Evolutionary conservation across 2,329 filamentous ascomycete species (phyloP), one percentile per base, ranked within the genome.

Genomic region (Rhynchosporium agropyri): DNA sequence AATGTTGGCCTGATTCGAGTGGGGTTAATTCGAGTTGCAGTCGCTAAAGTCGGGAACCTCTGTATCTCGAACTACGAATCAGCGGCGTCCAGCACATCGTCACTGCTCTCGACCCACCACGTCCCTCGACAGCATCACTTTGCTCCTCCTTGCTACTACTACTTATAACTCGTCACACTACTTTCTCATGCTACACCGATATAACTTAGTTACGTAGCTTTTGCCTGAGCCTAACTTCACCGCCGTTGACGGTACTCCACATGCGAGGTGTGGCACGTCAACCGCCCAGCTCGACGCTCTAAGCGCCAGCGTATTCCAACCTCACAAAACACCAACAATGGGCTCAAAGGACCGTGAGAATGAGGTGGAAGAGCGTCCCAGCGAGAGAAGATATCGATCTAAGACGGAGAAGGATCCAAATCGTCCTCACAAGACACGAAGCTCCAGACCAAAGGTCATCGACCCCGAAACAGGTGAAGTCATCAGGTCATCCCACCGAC

Each of bases 321-420:
- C 36, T 7, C 60, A 13, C n/a, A 26, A 3, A 53, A 33, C 50
- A 38, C 50, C 40, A 7, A 9, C 33, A 54, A 33, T 38, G 50
- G 38, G 50, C 58, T 62, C 66, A 40, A 33, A 54, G 50, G 26
- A 54, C 50, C 50, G 38, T 33, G 31, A 38, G 36, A n/a, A 36
- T 28, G 33, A 29, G 7, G 26, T 4, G 9, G 45, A 48, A 13
- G 20, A 36, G n/a, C n/a, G 26, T 7, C 13, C 31, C 38, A 40
- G 50, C 28, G 72, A 74, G 65, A 68, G 69, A 55, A 63, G 70
- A 62, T 67, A 73, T 61, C 65, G 70, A 33, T 57, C 68, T n/a
- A 74, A 73, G 63, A 67, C 60, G 12, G 73, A 73, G 53, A 74
- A 67, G 54, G 72, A 73, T 60, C 67, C 72, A 48, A 71, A 71